Percentiles rank a stretch among this genome's conserved stretches.
Conservation (phyloP, 805 yeast species). For the Cyberlindnera misumaiensis region DNA sequence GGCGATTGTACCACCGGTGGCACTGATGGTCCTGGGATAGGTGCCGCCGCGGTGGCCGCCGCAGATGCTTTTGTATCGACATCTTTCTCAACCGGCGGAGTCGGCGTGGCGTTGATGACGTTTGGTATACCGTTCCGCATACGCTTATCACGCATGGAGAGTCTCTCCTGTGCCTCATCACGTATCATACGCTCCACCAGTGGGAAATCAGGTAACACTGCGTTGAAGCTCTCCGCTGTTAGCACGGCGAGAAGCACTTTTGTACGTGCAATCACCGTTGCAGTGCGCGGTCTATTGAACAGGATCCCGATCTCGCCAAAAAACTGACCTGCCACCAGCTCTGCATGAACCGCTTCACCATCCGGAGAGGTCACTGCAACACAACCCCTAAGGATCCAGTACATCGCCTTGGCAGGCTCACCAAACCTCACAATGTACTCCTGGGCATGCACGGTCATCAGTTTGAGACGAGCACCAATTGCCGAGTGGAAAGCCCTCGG, state of each 20-base stretch:
- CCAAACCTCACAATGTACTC: constrained; percentile 66
- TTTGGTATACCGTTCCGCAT: constrained; percentile 35
- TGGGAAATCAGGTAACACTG: constrained; percentile 58
- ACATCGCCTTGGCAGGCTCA: constrained; percentile 70
- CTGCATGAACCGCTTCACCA: constrained; percentile 71
- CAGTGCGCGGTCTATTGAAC: constrained; percentile 71
- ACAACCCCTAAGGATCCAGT: constrained; percentile 71
- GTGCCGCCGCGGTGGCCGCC: constrained; percentile 27
- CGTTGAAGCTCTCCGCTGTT: constrained; percentile 54
- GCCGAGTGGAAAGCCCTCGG: constrained; percentile 58
- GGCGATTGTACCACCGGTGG: constrained; percentile 20
- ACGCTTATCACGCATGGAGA: constrained; percentile 63
- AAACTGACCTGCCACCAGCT: constrained; percentile 58
- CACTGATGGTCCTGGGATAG: constrained; percentile 34
- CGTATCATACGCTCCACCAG: constrained; percentile 59
- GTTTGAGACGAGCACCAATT: constrained; percentile 48
- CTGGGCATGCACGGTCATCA: constrained; percentile 60
- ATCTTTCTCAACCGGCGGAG: constrained; percentile 1
- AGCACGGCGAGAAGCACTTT: constrained; percentile 62
- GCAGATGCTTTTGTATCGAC: constrained; percentile 15
- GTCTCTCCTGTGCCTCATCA: constrained; percentile 74
- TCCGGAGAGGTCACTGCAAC: constrained; percentile 74
- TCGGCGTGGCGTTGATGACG: constrained; percentile 17
- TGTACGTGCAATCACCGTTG: constrained; percentile 67
- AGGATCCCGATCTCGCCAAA: constrained; percentile 78